A percentile compares a stretch with the other conserved stretches of the same genome.
phyloP scores from a whole-genome alignment of 805 yeast species.

The Pichia deserticola region DNA sequence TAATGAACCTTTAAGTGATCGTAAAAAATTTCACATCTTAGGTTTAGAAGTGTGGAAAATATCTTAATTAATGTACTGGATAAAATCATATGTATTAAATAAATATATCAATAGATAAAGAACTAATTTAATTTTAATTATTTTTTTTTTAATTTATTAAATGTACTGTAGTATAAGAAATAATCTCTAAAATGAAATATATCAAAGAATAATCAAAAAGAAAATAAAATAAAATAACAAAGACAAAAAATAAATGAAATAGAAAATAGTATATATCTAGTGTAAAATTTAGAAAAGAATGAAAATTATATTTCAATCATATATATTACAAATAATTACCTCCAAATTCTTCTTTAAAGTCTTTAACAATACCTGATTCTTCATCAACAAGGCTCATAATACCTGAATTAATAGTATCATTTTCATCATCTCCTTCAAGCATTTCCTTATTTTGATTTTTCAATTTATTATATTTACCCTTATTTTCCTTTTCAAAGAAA shows the following conservation, averaged over 20 bases:
- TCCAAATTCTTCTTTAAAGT: conserved; percentile 3
- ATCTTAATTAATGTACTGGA: conserved; percentile 17
- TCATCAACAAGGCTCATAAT: conserved; percentile 3
- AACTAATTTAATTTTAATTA: too few relatives aligned
- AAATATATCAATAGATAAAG: too few relatives aligned
- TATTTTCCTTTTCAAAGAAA: background rate
- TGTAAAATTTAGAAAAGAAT: too few relatives aligned
- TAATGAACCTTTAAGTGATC: conserved; percentile 56
- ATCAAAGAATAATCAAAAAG: too few relatives aligned
- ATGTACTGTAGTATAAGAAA: too few relatives aligned
- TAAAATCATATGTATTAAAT: too few relatives aligned
- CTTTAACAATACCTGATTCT: conserved; percentile 1
- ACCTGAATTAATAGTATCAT: background rate
- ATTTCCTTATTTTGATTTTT: background rate
- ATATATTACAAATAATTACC: background rate
- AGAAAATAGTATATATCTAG: too few relatives aligned
- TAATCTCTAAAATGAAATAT: too few relatives aligned
- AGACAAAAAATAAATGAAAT: background rate
- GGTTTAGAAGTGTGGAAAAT: conserved; percentile 85
- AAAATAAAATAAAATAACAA: too few relatives aligned
- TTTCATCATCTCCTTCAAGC: background rate
- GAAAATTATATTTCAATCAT: too few relatives aligned
- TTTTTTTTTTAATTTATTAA: too few relatives aligned
- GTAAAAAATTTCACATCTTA: conserved; percentile 60
- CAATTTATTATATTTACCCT: too few relatives aligned